Conservation (phyloP, 2,329 filamentous ascomycete species). For the Calonectria naviculata region DNA sequence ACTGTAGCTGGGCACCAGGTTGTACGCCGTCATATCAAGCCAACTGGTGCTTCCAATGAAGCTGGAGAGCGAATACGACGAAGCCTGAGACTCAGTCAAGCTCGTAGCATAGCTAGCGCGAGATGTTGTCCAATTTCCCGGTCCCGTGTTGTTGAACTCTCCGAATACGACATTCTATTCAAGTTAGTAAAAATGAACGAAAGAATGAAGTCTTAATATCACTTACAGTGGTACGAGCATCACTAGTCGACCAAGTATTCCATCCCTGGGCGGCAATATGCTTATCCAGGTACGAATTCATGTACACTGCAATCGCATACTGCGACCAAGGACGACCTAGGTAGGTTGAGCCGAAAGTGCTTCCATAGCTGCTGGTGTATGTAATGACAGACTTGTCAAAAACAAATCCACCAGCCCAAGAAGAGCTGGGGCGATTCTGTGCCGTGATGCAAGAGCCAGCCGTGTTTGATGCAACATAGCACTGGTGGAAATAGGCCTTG, state of each 20-base stretch:
- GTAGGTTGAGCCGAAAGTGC: slow-evolving; percentile 50
- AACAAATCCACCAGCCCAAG: slow-evolving; percentile 45
- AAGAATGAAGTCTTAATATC: too few species aligned
- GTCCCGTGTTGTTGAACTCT: slow-evolving; percentile 69
- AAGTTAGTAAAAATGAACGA: not conserved
- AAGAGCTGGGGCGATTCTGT: slow-evolving; percentile 42
- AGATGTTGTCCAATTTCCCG: slow-evolving; percentile 34
- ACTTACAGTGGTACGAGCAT: slow-evolving; percentile 63
- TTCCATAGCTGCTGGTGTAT: slow-evolving; percentile 38
- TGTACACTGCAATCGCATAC: slow-evolving; percentile 59
- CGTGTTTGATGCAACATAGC: slow-evolving; percentile 50
- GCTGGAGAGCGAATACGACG: slow-evolving; percentile 25
- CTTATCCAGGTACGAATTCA: slow-evolving; percentile 58
- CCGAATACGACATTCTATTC: slow-evolving; percentile 57
- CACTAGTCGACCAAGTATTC: slow-evolving; percentile 65
- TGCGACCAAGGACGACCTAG: slow-evolving; percentile 60
- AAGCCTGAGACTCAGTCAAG: slow-evolving; percentile 31
- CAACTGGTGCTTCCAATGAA: slow-evolving; percentile 37
- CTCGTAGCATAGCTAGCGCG: slow-evolving; percentile 35
- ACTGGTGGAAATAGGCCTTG: slow-evolving; percentile 50
- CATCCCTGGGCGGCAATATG: slow-evolving; percentile 38
- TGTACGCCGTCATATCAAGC: slow-evolving; percentile 39
- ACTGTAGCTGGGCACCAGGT: slow-evolving; percentile 33
- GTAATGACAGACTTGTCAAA: slow-evolving; percentile 46
- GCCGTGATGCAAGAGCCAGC: slow-evolving; percentile 46